These are phyloP conservation scores for Vanrija humicola DNA, from an alignment of 1,284 basidiomycete genomes.

Conservation along the genomic window DNA sequence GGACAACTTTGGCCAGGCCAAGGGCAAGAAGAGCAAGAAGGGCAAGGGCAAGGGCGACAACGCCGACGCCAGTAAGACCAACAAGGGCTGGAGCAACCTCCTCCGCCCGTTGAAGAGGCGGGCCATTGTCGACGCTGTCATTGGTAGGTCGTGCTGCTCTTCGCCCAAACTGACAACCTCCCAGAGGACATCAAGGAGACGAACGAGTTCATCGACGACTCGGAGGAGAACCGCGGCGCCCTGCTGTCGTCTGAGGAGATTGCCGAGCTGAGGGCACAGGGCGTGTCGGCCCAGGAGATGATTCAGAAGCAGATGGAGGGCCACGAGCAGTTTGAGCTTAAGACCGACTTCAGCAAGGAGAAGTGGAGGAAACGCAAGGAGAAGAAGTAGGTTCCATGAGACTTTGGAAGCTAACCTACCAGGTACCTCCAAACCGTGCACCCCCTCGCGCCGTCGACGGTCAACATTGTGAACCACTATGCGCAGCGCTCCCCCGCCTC, in stretches of 20 bases:
- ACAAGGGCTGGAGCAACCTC: constrained; percentile 38
- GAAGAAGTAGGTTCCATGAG: constrained; percentile 65
- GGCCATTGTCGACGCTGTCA: constrained; percentile 36
- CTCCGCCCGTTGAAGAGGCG: constrained; percentile 33
- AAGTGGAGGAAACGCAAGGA: constrained; percentile 94
- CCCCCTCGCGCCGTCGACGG: constrained; percentile 79
- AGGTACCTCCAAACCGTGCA: constrained; percentile 87
- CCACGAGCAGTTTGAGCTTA: constrained; percentile 82
- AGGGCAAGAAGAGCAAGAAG: constrained; percentile 35
- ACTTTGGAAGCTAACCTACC: background rate
- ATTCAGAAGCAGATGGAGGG: constrained; percentile 86
- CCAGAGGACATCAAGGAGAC: constrained; percentile 46
- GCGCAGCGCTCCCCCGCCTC: constrained; percentile 66
- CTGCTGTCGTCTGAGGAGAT: constrained; percentile 77
- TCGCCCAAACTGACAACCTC: constrained; percentile 1
- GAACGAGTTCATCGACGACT: constrained; percentile 57
- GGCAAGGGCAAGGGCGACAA: constrained; percentile 20
- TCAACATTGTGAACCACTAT: constrained; percentile 81
- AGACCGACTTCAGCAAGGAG: constrained; percentile 95
- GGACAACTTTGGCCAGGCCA: constrained; percentile 28
- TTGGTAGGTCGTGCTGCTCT: constrained; percentile 27
- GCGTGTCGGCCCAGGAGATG: constrained; percentile 65
- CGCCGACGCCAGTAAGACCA: constrained; percentile 10
- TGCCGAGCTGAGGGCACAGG: constrained; percentile 56
- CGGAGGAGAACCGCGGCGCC: constrained; percentile 54